Conservation (phyloP, 371 early-diverging fungal species). For the Zopfochytrium polystomum region DNA sequence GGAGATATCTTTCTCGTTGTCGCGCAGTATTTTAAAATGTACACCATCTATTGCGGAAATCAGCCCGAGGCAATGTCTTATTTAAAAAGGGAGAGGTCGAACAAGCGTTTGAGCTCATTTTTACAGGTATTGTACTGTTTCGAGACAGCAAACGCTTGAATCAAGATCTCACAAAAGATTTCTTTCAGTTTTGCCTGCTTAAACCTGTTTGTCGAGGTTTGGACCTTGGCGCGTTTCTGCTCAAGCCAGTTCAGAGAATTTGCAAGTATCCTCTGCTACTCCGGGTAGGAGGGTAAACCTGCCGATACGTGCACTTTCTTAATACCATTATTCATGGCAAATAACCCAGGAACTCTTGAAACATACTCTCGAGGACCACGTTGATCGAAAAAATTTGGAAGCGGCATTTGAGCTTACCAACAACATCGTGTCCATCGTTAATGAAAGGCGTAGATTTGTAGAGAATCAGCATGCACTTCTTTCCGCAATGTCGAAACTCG, state of each 20-base stretch:
- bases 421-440: conserved; percentile 62
- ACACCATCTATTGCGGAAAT: conserved; percentile 52
- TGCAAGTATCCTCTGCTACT: conserved; percentile 95
- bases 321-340: neutral
- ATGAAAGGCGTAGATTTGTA: conserved; percentile 41
- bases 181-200: conserved; percentile 4
- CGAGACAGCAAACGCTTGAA: no score
- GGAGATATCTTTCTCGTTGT: conserved; percentile 42
- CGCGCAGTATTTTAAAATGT: conserved; percentile 48
- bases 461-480: conserved; percentile 20
- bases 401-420: conserved; percentile 59
- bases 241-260: conserved; percentile 97
- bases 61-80: conserved; percentile 42
- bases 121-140: conserved; percentile 26
- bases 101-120: conserved; percentile 30
- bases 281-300: conserved; percentile 48
- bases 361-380: conserved; percentile 57
- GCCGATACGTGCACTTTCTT: no score
- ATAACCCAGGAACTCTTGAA: conserved; percentile 59
- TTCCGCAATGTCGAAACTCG: conserved; percentile 1
- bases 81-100: conserved; percentile 9
- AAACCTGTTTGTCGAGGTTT: conserved; percentile 31
- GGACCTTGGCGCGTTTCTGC: conserved; percentile 63
- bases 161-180: neutral
- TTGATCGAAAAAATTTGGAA: conserved; percentile 59